Percentiles rank a stretch among this genome's conserved stretches.
Conservation (phyloP, 129 eudicot genomes). For the Flaveria linearis region DNA sequence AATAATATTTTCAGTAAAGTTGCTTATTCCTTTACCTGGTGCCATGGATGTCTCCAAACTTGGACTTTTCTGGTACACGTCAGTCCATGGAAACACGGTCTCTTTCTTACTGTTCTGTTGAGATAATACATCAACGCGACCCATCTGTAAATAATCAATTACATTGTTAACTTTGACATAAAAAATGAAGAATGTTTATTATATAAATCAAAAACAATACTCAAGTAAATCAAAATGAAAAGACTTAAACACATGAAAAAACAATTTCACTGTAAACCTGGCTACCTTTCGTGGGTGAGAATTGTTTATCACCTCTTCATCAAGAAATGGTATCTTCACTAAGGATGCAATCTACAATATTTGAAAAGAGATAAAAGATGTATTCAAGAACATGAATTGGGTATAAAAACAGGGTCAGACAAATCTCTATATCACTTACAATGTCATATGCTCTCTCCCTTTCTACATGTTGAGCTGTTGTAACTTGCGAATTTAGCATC, state of each 20-base stretch:
- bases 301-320: conserved; percentile 69
- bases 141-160: conserved; percentile 57
- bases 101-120: conserved; percentile 68
- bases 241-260: background rate
- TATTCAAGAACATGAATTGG: background rate
- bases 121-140: conserved; percentile 75
- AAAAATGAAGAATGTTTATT: background rate
- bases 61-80: conserved; percentile 58
- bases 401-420: background rate
- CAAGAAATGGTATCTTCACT: conserved; percentile 86
- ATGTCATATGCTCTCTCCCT: conserved; percentile 94
- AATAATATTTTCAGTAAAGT: background rate
- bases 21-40: conserved; percentile 40
- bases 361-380: background rate
- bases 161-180: conserved; percentile 14
- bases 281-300: conserved; percentile 70
- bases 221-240: background rate
- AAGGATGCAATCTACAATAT: conserved; percentile 76
- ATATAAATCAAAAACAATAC: background rate
- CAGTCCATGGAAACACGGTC: conserved; percentile 63
- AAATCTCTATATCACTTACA: conserved; percentile 48
- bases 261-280: background rate
- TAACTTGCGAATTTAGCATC: conserved; percentile 94
- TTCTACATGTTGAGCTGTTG: conserved; percentile 91
- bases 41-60: conserved; percentile 31